Base-by-base conservation (phyloP, 306 rosid genomes). In the Pyrus betulifolia region DNA sequence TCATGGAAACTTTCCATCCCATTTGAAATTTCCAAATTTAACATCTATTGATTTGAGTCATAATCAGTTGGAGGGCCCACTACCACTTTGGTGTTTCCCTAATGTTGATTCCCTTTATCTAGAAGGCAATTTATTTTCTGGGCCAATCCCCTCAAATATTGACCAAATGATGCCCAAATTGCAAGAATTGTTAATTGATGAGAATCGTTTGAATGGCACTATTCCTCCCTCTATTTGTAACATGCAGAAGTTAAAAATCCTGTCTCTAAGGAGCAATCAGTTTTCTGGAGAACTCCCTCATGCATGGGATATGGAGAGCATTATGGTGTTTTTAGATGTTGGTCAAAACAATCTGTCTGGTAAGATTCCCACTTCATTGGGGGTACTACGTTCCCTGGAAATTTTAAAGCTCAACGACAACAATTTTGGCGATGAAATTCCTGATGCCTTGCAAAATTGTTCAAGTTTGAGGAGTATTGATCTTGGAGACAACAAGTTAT, bases 211-310 rank as follows among this genome's bases (percentile, higher is more conserved):
- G 14, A 64, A 31, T 0, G 69, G 3, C 21, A 31, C 13, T 8
- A 64, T 64, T 15, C 69, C 69, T 15, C 23, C 8, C 5, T 17
- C 25, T 1, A 1, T 31, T 15, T 30, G 23, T 13, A 17, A 64
- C 44, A 17, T 64, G 35, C 3, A 4, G 2, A 0, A 60, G 33
- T 3, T 60, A 13, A 0, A 0, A 18, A 0, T 8, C 1, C 13
- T 64, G 3, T 64, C 69, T 4, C 3, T 31, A 1, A 25, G 27
- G 27, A 25, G 27, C 27, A 25, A 25, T 25, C 27, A 25, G 27
- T 25, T 25, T 25, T 25, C 27, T 0, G 27, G 27, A 25, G 27
- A 25, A 25, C 27, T 25, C 27, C 27, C 27, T 25, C 27, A 25
- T 25, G 27, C 27, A 25, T 25, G 27, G 27, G 1, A 25, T 25